A percentile compares a stretch with the other conserved stretches of the same genome.
Evolutionary conservation across 495 filamentous ascomycete species (phyloP).

Genomic region (Lophiotrema nucula): DNA sequence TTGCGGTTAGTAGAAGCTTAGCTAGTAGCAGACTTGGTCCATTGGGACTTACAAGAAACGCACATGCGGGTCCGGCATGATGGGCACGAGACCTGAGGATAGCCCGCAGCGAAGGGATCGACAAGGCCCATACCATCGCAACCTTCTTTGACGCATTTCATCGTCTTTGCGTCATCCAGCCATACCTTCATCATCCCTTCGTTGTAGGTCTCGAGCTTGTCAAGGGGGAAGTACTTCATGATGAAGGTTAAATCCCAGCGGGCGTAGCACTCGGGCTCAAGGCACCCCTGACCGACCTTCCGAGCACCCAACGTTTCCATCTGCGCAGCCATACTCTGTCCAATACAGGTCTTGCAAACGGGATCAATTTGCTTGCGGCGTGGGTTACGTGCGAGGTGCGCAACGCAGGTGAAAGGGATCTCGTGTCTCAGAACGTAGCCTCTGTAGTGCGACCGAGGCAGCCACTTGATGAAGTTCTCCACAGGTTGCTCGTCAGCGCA

Average conservation of each 20-base stretch:
- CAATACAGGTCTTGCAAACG: slow-evolving; percentile 19
- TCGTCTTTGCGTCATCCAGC: background rate
- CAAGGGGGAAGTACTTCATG: slow-evolving; percentile 4
- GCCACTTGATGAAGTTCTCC: slow-evolving; percentile 1
- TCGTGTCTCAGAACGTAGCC: background rate
- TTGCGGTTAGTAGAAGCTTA: background rate
- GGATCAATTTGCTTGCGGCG: slow-evolving; percentile 8
- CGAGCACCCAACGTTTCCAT: slow-evolving; percentile 7
- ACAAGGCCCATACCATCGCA: slow-evolving; percentile 2
- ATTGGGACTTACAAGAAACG: background rate
- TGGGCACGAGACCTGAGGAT: slow-evolving; percentile 12
- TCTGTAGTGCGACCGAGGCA: background rate
- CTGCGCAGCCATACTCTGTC: background rate
- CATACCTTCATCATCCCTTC: slow-evolving; percentile 7
- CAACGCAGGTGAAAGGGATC: slow-evolving; percentile 10
- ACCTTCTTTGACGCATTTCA: background rate
- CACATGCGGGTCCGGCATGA: slow-evolving; percentile 3
- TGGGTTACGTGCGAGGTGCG: slow-evolving; percentile 7
- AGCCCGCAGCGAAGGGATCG: slow-evolving; percentile 10
- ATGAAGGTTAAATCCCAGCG: slow-evolving; percentile 3
- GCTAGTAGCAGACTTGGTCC: background rate
- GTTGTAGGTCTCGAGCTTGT: slow-evolving; percentile 6
- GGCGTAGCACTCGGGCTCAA: slow-evolving; percentile 16
- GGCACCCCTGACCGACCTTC: slow-evolving; percentile 4
- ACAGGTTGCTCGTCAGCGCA: slow-evolving; percentile 7